Evolutionary conservation across 805 yeast genomes (phyloP), one percentile per base, ranked within the genome.

Genomic region (Huiozyma naganishii): DNA sequence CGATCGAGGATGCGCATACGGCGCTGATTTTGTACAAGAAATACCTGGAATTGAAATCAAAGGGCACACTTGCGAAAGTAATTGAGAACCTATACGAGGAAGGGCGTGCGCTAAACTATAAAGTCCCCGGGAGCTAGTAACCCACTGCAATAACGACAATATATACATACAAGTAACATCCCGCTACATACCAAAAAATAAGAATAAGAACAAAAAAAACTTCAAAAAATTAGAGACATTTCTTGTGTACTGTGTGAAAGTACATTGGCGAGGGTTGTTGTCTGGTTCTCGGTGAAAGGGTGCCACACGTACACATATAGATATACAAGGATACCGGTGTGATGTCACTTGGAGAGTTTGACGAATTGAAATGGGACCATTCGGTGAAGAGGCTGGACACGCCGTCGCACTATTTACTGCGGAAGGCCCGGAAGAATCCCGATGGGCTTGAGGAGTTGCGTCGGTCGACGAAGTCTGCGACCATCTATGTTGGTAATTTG

Each of bases 1-100:
- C 97, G 0, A 88, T 92, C 38, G 98, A 92, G 57, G 99, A 92
- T 67, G 97, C 99, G 0, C 68, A 71, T 45, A 82, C 94, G 8
- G 97, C 99, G 0, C 70, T 92, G 52, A 62, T 75, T 38, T 66
- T 92, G 32, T 94, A 85, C 66, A 75, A 77, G 48, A 79, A 77
- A 54, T 90, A 85, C 56, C 62, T 75, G 54, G 80, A 81, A 49
- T 69, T 90, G 49, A 66, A 68, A 41, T 71, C 68, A 3, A 60
- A 64, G 0, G 90, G 84, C 0, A 70, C 67, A 29, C 74, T 90
- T 45, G 85, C 83, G 37, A 64, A 61, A 4, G 71, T 77, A 1
- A 69, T 92, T 54, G 74, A 79, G 29, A 71, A 74, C 36, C 73
- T 94, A 11, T 89, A 89, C 54, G 66, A 69, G 35, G 88, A 82